phyloP scores from a whole-genome alignment of 2,329 filamentous ascomycete genomes.

The Botrytis squamosa region DNA sequence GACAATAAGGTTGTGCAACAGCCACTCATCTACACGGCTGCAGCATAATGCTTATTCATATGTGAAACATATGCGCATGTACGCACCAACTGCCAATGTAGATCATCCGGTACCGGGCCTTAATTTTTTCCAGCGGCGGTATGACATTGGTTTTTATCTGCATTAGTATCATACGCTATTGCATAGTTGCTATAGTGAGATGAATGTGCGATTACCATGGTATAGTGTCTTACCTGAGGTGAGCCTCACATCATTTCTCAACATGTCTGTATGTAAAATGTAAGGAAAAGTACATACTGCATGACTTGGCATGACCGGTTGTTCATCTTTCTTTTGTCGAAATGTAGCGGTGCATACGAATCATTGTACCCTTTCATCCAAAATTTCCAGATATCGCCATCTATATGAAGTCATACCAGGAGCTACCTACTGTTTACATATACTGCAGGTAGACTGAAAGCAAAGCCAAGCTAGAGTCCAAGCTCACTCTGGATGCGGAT shows the following conservation, averaged over 20 bases:
- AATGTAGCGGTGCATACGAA: background rate
- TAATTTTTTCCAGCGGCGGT: background rate
- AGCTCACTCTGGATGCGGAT: background rate
- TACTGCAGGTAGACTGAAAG: background rate
- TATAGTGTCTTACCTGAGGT: background rate
- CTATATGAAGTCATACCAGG: background rate
- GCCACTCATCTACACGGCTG: background rate
- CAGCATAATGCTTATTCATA: background rate
- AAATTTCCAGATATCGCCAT: background rate
- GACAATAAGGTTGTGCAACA: background rate
- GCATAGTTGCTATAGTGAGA: background rate
- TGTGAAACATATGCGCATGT: slow-evolving; percentile 4
- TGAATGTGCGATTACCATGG: background rate
- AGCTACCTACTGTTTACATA: background rate
- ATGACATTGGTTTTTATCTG: background rate
- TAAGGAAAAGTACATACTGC: background rate
- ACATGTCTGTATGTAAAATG: background rate
- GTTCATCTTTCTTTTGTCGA: background rate
- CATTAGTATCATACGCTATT: background rate
- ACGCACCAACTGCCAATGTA: background rate
- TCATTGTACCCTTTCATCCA: background rate
- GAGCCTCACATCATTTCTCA: background rate
- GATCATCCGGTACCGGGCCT: slow-evolving; percentile 9
- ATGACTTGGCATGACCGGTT: background rate
- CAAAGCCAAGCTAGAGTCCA: background rate